Evolutionary conservation across 352 stramenopile genomes (phyloP).

Genomic region (Globisporangium abappressorium): DNA sequence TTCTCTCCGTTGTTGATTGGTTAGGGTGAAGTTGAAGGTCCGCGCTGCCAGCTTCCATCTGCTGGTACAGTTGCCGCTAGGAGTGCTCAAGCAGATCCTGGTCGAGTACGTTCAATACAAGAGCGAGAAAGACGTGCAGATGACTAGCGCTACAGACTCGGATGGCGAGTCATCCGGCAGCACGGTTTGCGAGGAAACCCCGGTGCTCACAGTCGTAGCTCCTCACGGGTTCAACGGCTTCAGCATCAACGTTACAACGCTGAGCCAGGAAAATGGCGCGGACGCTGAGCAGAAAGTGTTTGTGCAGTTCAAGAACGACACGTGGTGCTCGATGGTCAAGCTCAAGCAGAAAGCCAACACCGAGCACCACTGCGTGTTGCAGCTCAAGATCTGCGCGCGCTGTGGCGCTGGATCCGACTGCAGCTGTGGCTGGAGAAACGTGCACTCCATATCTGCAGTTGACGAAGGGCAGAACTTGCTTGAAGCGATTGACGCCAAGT

Average conservation of each 20-base stretch:
- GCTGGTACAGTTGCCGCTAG: constrained; percentile 29
- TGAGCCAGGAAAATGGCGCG: neutral
- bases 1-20: neutral
- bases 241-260: constrained; percentile 1
- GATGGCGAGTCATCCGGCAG: neutral
- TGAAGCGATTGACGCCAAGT: constrained; percentile 24
- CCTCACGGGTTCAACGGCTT: neutral
- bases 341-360: neutral
- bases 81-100: constrained; percentile 30
- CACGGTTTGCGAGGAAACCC: neutral
- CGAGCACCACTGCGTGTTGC: constrained; percentile 8
- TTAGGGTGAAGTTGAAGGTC: constrained; percentile 13
- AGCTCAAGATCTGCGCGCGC: constrained; percentile 24
- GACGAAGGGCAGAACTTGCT: constrained; percentile 29
- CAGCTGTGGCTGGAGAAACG: constrained; percentile 26
- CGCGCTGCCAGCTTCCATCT: constrained; percentile 12
- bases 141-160: neutral
- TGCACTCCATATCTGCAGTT: constrained; percentile 19
- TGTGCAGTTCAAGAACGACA: constrained; percentile 14
- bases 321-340: neutral
- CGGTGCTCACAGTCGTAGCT: constrained; percentile 2
- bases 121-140: neutral
- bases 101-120: constrained; percentile 13
- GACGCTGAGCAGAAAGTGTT: neutral
- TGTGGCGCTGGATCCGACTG: constrained; percentile 21